Base-by-base conservation (phyloP, 2,329 filamentous ascomycete genomes). In the Beauveria varroae region DNA sequence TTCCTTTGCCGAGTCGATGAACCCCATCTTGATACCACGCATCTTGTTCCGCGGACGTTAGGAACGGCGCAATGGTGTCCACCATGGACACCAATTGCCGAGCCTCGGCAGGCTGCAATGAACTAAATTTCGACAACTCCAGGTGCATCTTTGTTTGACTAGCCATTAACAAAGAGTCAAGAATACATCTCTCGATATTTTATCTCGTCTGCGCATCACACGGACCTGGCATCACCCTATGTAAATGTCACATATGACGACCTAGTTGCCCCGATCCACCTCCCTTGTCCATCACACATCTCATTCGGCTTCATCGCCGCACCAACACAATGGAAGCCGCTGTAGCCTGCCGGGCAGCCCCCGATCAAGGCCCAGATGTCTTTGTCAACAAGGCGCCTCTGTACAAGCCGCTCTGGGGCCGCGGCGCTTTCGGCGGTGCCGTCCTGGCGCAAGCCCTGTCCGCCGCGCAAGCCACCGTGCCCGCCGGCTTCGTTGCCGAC, bases 371-470 rank as follows among this genome's bases (percentile, higher is more conserved):
- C 22, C 14, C 5, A 1, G 58, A 61, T n/a, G 58, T 56, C 41
- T 61, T 61, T 18, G 20, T 28, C 41, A 61, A 61, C 44, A 46
- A 37, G 22, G 28, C 51, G 28, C 58, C 51, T 5, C 58, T 61
- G 28, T 61, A 55, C 58, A 55, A 50, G 43, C 58, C 58, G 28
- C 58, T 61, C 51, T 61, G 58, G 58, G 58, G 51, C 37, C 58
- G 58, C 16, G 58, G 58, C 30, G 58, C 51, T 9, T 61, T 61
- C 34, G 58, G 58, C 51, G 58, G 58, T 12, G 51, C 58, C 30
- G 41, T 61, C 5, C 41, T 61, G 22, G 58, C 51, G 2, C 58
- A 61, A 51, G 50, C 51, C 1, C 34, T 61, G 6, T 40, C 43
- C 41, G 58, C 58, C 16, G 58, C 58, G 41, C 58, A 56, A 30